Conservation (phyloP, 1,139 yeast genomes). For the Suhomyces panamericanus region DNA sequence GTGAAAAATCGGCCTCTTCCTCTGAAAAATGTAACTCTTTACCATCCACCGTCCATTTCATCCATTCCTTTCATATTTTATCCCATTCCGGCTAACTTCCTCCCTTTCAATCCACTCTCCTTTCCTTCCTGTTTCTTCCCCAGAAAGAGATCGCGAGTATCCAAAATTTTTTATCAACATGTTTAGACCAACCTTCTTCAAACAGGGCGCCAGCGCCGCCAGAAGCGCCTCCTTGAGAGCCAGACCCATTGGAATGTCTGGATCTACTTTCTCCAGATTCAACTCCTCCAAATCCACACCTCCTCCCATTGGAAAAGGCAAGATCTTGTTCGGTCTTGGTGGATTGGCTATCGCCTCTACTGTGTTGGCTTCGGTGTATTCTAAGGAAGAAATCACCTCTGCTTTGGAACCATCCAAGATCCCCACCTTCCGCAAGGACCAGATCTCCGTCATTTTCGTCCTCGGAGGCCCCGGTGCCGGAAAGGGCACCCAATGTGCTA, state of each 20-base stretch:
- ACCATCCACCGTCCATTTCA: too few species aligned
- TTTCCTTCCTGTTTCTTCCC: neutral
- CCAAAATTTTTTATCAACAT: slow-evolving; percentile 5
- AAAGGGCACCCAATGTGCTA: slow-evolving; percentile 94
- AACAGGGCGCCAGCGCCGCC: slow-evolving; percentile 1
- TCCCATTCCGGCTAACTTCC: neutral
- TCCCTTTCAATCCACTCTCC: neutral
- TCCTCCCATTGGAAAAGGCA: slow-evolving; percentile 22
- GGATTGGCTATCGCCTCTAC: slow-evolving; percentile 50
- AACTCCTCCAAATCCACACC: slow-evolving; percentile 23
- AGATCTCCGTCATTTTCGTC: slow-evolving; percentile 80
- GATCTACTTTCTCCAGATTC: slow-evolving; percentile 14
- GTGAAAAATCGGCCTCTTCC: too few species aligned
- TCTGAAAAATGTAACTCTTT: neutral
- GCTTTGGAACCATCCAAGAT: slow-evolving; percentile 44
- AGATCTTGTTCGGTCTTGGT: slow-evolving; percentile 34
- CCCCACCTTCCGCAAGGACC: slow-evolving; percentile 56
- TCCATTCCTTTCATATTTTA: neutral
- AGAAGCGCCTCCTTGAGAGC: neutral
- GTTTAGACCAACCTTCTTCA: slow-evolving; percentile 4
- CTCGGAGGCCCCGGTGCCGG: slow-evolving; percentile 95
- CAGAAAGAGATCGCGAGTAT: neutral
- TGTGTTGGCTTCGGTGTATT: slow-evolving; percentile 42
- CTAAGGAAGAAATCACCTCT: slow-evolving; percentile 47
- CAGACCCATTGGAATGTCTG: neutral